phyloP scores from a whole-genome alignment of 2,329 filamentous ascomycete species.

The Microsporum ferrugineum region DNA sequence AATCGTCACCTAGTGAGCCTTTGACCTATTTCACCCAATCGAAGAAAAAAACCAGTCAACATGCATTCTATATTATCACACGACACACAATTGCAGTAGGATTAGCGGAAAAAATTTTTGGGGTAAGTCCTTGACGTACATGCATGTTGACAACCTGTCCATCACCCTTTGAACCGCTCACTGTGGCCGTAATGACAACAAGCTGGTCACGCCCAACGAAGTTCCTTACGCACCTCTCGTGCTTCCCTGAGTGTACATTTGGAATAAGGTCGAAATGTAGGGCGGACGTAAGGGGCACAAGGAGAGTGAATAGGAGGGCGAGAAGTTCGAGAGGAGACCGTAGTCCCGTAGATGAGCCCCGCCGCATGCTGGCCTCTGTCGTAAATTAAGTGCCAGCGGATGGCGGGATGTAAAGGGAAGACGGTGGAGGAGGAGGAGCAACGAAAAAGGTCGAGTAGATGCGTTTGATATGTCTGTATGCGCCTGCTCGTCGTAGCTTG shows the following conservation, averaged over 20 bases:
- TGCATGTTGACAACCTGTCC: constrained; percentile 91
- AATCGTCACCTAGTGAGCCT: constrained; percentile 92
- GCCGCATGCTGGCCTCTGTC: constrained; percentile 2
- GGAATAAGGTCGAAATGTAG: constrained; percentile 91
- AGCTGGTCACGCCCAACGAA: constrained; percentile 86
- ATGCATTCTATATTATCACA: constrained; percentile 30
- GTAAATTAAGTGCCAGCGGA: not conserved
- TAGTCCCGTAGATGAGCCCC: constrained; percentile 3
- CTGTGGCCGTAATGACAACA: constrained; percentile 85
- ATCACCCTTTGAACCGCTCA: constrained; percentile 78
- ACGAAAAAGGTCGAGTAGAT: not conserved
- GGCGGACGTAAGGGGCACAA: constrained; percentile 34
- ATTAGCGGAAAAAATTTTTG: not conserved
- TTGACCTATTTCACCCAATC: constrained; percentile 54
- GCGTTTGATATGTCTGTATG: not conserved
- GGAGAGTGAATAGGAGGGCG: constrained; percentile 7
- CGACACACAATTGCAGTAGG: not conserved
- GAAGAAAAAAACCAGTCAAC: not conserved
- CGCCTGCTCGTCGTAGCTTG: not conserved
- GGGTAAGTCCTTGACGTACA: constrained; percentile 43
- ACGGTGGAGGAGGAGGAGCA: not conserved
- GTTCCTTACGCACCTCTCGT: constrained; percentile 89
- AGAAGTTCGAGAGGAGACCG: constrained; percentile 9
- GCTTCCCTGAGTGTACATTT: constrained; percentile 48
- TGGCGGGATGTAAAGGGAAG: not conserved